A percentile compares a stretch with the other conserved stretches of the same genome.
These are phyloP conservation scores for Tuber melanosporum DNA, from an alignment of 495 filamentous ascomycete species.

Conservation along the genomic window DNA sequence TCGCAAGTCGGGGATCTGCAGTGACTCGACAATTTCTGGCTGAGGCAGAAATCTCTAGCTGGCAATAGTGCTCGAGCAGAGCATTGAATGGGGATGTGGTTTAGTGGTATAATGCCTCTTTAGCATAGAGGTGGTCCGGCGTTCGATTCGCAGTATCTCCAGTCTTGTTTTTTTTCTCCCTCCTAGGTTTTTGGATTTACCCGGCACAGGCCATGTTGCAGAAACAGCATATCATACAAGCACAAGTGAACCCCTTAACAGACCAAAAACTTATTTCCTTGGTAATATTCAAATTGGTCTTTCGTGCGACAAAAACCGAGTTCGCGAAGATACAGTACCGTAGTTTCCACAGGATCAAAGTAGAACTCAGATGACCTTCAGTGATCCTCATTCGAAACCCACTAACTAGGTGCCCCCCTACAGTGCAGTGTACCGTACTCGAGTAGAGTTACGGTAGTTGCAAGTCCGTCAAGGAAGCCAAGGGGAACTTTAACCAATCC, in stretches of 20 bases:
- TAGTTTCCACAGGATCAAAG: neutral
- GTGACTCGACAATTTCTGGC: neutral
- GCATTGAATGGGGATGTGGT: constrained; percentile 29
- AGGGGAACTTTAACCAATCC: neutral
- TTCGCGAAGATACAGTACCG: too few relatives aligned
- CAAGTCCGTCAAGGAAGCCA: neutral
- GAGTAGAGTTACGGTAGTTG: neutral
- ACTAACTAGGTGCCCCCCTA: neutral
- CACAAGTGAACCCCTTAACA: neutral
- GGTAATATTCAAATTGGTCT: neutral
- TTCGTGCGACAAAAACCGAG: neutral
- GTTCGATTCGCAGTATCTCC: constrained; percentile 45
- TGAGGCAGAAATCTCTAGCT: neutral
- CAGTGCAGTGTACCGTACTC: neutral
- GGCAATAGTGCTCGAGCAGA: neutral
- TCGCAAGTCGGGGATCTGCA: neutral
- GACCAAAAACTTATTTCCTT: neutral
- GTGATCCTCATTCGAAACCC: neutral
- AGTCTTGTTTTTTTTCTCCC: neutral
- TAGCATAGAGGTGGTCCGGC: constrained; percentile 46
- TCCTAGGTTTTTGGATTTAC: neutral
- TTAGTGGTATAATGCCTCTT: constrained; percentile 46
- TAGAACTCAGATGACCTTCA: neutral
- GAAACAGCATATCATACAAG: neutral
- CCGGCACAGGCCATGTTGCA: neutral